Evolutionary conservation across 768 basidiomycete genomes (phyloP).

Genomic region (Russula ochroleuca): DNA sequence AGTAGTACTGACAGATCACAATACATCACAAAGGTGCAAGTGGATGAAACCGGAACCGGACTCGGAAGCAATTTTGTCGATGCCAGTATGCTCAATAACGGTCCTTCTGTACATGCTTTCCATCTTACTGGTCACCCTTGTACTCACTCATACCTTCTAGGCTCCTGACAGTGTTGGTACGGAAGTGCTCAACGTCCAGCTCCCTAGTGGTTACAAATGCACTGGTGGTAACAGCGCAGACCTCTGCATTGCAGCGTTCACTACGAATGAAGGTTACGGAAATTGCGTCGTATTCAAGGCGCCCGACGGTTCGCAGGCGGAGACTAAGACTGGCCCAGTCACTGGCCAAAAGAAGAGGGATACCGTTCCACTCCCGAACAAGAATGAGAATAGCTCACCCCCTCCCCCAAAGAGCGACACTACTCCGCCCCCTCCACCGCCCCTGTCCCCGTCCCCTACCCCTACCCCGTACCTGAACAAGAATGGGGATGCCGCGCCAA

Average conservation of each 20-base stretch:
- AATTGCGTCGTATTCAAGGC: slow-evolving; percentile 46
- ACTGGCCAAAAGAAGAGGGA: too few species aligned
- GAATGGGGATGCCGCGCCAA: too few species aligned
- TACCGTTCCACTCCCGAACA: too few species aligned
- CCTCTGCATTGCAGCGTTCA: slow-evolving; percentile 50
- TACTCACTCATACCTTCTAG: slow-evolving; percentile 31
- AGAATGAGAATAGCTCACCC: too few species aligned
- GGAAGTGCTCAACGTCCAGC: slow-evolving; percentile 40
- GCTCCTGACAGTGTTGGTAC: slow-evolving; percentile 36
- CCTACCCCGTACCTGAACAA: too few species aligned
- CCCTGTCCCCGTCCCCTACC: too few species aligned
- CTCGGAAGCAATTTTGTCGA: slow-evolving; percentile 36
- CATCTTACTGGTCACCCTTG: not conserved
- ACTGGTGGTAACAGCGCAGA: slow-evolving; percentile 44
- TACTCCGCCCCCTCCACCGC: too few species aligned
- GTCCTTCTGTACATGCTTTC: slow-evolving; percentile 39
- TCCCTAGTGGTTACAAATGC: slow-evolving; percentile 50
- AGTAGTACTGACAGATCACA: slow-evolving; percentile 49
- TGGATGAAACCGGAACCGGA: slow-evolving; percentile 42
- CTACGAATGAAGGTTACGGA: slow-evolving; percentile 47
- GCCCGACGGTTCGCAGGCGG: too few species aligned
- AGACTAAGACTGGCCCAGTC: too few species aligned
- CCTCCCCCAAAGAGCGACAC: too few species aligned
- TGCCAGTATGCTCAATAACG: slow-evolving; percentile 44
- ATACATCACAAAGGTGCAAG: slow-evolving; percentile 39